Base-by-base conservation (phyloP, 305 asterid species). In the Nicotiana rustica region DNA sequence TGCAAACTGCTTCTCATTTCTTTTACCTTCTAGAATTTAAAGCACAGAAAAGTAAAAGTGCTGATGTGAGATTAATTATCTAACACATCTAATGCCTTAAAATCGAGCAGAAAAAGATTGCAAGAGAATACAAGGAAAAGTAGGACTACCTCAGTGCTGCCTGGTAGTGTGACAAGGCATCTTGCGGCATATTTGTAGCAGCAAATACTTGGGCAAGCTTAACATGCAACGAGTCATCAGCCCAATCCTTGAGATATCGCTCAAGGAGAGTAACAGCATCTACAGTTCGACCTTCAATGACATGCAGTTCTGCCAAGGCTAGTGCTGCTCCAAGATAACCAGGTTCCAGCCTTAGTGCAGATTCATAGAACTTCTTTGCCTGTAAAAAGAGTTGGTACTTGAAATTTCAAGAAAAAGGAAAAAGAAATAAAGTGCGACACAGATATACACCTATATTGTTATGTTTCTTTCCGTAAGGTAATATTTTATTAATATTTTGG, bases 161-260 rank as follows among this genome's bases (percentile, higher is more conserved):
- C 81, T 94, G 98, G 91, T 91, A 96, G 84, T 96, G 99, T 80
- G 96, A 90, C 84, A 96, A 90, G 78, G 98, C 89, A 77, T 96
- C 99, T 90, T 94, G 98, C 86, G 95, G 89, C 98, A 92, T 93
- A 82, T 92, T 92, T 62, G 98, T 96, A 67, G 95, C 96, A 1
- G 98, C 94, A 91, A 93, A 94, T 13, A 94, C 98, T 88, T 96
- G 97, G 86, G 98, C 99, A 77, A 96, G 94, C 96, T 94, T 96
- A 65, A 93, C 97, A 80, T 96, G 99, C 85, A 96, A 86, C 47
- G 98, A 94, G 82, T 96, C 99, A 77, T 96, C 98, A 1, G 98
- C 99, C 98, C 98, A 93, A 85, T 92, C 98, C 85, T 91, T 94
- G 82, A 96, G 90, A 86, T 94, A 94, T 36, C 97, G 86, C 88